Conservation (phyloP, 805 yeast species). For the Candida nitratophila region DNA sequence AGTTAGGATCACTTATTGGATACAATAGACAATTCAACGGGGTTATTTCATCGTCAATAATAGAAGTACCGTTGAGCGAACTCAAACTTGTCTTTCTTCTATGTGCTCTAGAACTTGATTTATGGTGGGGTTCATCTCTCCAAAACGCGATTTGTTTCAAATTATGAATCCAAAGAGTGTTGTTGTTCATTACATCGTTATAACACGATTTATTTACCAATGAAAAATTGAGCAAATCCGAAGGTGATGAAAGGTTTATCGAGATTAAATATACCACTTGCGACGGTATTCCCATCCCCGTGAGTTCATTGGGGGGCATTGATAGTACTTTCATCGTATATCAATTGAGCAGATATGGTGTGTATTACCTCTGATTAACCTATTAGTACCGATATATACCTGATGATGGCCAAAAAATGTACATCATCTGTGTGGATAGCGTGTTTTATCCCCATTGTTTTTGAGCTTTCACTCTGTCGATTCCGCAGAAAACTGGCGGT, state of each 20-base stretch:
- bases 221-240: constrained; percentile 21
- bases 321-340: no score
- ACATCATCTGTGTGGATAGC: no score
- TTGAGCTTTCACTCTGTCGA: no score
- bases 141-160: constrained; percentile 18
- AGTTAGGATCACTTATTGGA: constrained; percentile 15
- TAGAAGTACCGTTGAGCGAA: constrained; percentile 2
- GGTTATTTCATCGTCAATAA: constrained; percentile 10
- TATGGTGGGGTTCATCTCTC: constrained; percentile 4
- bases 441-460: no score
- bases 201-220: constrained; percentile 20
- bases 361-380: no score
- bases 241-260: constrained; percentile 13
- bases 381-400: no score
- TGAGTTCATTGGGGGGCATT: no score
- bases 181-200: constrained; percentile 14
- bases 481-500: no score
- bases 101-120: no score
- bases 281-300: neutral
- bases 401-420: no score
- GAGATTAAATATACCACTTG: neutral
- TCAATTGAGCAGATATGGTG: no score
- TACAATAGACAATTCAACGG: constrained; percentile 20
- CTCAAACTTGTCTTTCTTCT: constrained; percentile 4
- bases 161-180: constrained; percentile 18